Percentiles rank a stretch among this genome's conserved stretches.
Conservation (phyloP, 73 alveolate species). For the Paramecium octaurelia region DNA sequence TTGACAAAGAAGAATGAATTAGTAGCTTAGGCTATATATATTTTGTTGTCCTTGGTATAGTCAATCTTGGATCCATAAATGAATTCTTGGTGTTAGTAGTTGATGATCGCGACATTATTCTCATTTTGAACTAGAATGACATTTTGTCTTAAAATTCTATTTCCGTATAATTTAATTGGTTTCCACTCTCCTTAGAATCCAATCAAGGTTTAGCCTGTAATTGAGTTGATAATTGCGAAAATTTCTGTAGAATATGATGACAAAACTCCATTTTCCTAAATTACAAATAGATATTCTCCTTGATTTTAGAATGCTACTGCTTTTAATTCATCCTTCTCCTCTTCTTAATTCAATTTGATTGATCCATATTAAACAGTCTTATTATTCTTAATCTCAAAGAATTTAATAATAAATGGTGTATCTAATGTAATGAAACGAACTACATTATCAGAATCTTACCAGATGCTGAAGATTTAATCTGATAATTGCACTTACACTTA, state of each 20-base stretch:
- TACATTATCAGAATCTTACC: not conserved
- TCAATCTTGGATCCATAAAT: not conserved
- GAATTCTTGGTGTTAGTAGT: not conserved
- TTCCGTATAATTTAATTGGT: not conserved
- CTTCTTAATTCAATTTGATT: not conserved
- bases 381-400: not conserved
- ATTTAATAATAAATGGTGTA: not conserved
- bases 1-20: not conserved
- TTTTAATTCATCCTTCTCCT: not conserved
- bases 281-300: not conserved
- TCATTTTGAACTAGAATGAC: not conserved
- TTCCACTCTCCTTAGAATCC: conserved; percentile 5
- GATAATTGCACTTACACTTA: not conserved
- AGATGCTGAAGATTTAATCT: not conserved
- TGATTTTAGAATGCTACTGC: not conserved
- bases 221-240: not conserved
- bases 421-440: not conserved
- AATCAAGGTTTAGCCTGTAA: not conserved
- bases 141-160: not conserved
- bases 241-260: not conserved
- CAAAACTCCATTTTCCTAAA: not conserved
- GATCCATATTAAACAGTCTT: not conserved
- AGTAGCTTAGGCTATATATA: not conserved
- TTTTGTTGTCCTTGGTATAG: not conserved
- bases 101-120: not conserved